A percentile compares a stretch with the other conserved stretches of the same genome.
phyloP scores from a whole-genome alignment of 306 rosid species.

The Abrus precatorius region DNA sequence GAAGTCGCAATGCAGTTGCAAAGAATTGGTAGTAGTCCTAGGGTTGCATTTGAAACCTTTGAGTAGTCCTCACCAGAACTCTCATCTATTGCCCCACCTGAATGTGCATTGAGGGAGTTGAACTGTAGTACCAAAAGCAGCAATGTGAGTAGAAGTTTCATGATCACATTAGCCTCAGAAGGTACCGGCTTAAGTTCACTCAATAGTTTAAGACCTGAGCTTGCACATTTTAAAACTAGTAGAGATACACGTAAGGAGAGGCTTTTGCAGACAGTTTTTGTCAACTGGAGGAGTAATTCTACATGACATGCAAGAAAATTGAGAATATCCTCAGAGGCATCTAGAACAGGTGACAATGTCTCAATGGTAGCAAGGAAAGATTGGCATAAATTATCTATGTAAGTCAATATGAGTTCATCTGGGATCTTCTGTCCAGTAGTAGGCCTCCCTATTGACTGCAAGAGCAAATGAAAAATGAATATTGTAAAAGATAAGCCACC shows the following conservation, averaged over 20 bases:
- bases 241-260: slow-evolving; percentile 59
- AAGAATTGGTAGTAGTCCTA: slow-evolving; percentile 83
- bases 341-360: slow-evolving; percentile 63
- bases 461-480: slow-evolving; percentile 44
- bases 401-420: slow-evolving; percentile 60
- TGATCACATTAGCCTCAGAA: slow-evolving; percentile 58
- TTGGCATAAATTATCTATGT: slow-evolving; percentile 70
- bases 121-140: slow-evolving; percentile 78
- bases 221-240: slow-evolving; percentile 70
- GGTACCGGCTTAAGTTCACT: slow-evolving; percentile 65
- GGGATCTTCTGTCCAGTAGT: slow-evolving; percentile 53
- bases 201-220: slow-evolving; percentile 75
- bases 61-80: slow-evolving; percentile 66
- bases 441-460: slow-evolving; percentile 67
- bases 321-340: slow-evolving; percentile 69
- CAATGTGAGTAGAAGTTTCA: slow-evolving; percentile 69
- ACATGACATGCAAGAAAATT: slow-evolving; percentile 74
- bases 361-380: slow-evolving; percentile 71
- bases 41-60: slow-evolving; percentile 70
- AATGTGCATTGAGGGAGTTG: slow-evolving; percentile 54
- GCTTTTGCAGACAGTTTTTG: slow-evolving; percentile 63
- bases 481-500: slow-evolving; percentile 27
- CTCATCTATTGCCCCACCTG: slow-evolving; percentile 50
- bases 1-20: slow-evolving; percentile 70
- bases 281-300: slow-evolving; percentile 72